These are phyloP conservation scores for Chiua virens DNA, from an alignment of 768 basidiomycete genomes.

Conservation along the genomic window DNA sequence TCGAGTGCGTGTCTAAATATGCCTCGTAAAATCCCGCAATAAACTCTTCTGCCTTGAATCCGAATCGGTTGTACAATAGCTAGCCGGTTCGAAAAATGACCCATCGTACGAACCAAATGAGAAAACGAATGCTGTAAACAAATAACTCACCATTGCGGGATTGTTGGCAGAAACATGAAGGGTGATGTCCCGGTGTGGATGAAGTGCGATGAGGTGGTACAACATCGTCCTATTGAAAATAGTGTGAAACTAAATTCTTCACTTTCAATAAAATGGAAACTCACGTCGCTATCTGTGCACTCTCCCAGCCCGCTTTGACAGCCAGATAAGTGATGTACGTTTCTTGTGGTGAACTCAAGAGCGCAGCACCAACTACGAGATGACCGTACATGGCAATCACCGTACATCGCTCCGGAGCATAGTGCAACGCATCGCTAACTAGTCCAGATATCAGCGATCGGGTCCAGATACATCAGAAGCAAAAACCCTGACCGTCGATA, in stretches of 20 bases:
- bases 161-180: conserved; percentile 82
- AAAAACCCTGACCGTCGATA: conserved; percentile 56
- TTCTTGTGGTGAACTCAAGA: conserved; percentile 76
- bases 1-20: conserved; percentile 69
- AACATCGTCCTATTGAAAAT: conserved; percentile 60
- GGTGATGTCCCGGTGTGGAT: conserved; percentile 75
- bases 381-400: conserved; percentile 71
- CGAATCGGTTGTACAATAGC: conserved; percentile 83
- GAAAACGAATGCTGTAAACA: not conserved
- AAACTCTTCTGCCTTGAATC: conserved; percentile 87
- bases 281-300: conserved; percentile 74
- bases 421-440: conserved; percentile 73
- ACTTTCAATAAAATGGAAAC: conserved; percentile 3
- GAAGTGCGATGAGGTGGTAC: conserved; percentile 69
- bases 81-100: conserved; percentile 22
- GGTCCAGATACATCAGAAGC: not conserved
- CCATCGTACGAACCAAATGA: not conserved
- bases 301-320: conserved; percentile 81
- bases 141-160: conserved; percentile 63
- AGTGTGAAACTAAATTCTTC: not conserved
- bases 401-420: conserved; percentile 69
- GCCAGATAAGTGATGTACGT: conserved; percentile 83
- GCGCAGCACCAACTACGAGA: conserved; percentile 72
- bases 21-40: conserved; percentile 79
- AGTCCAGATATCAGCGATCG: conserved; percentile 1